Evolutionary conservation across 257 asterid species (phyloP), one percentile per base, ranked within the genome.

Genomic region (Rubia yunnanensis): DNA sequence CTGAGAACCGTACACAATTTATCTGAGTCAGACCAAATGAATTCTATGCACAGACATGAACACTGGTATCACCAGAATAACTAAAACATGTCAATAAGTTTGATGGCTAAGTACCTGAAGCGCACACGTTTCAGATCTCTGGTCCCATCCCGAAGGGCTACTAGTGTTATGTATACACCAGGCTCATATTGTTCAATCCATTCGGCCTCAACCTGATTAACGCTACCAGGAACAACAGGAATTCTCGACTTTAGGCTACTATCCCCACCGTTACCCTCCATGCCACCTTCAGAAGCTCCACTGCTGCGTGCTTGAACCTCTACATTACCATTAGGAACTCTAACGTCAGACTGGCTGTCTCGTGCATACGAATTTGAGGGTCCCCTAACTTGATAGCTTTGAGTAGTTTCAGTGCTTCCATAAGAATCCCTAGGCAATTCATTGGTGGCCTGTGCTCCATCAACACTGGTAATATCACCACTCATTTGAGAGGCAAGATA

Each of bases 111-210:
- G 34, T 83, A 92, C 97, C 99, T 92, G 95, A 92, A 89, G 79
- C 97, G 97, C 13, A 92, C 96, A 1, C 99, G 96, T 79, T 89
- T 92, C 70, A 89, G 97, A 79, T 89, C 97, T 81, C 95, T 84
- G 18, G 90, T 86, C 65, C 97, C 99, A 78, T 92, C 95, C n/a
- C 80, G 81, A 59, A 87, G 95, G 67, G 96, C 88, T 60, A 82
- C 89, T 3, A 92, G 95, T 4, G 99, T 92, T 62, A 92, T 85
- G 72, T 88, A 89, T 58, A 92, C 99, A 48, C 99, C 99, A 7
- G 89, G 88, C 72, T 89, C 99, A 35, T 87, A 89, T 68, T 89
- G 95, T 63, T 92, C 97, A 52, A 86, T 92, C 94, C 97, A 89
- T 78, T 88, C 99, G 5, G 92, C 90, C 69, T 86, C 99, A 44